These are phyloP conservation scores for Chytridium lagenaria DNA, from an alignment of 371 early-diverging fungal genomes.

Conservation along the genomic window DNA sequence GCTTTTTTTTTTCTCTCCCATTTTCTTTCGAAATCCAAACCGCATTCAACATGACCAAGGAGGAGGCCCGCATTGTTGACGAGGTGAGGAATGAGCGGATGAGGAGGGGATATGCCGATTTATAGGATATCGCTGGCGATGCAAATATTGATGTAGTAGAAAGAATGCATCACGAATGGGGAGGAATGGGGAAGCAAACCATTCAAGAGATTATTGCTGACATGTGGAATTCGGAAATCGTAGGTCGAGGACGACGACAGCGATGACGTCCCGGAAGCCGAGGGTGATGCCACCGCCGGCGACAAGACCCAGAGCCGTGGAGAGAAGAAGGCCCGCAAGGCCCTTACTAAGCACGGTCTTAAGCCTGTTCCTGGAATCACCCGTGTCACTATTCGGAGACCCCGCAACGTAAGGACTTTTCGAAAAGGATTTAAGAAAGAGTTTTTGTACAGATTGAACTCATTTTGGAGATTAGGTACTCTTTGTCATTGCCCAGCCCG, in stretches of 20 bases:
- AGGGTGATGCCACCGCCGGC: slow-evolving; percentile 40
- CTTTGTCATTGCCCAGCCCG: slow-evolving; percentile 87
- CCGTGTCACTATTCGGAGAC: slow-evolving; percentile 91
- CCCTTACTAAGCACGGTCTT: slow-evolving; percentile 89
- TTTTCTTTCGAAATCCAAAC: background rate
- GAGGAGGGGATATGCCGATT: too few relatives aligned
- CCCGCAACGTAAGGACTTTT: slow-evolving; percentile 67
- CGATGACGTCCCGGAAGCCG: slow-evolving; percentile 26
- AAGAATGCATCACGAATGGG: too few relatives aligned
- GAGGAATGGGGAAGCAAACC: too few relatives aligned
- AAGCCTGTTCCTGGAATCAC: slow-evolving; percentile 85
- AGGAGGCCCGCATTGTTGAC: slow-evolving; percentile 23
- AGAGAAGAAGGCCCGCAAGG: slow-evolving; percentile 97
- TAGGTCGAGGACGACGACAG: slow-evolving; percentile 34
- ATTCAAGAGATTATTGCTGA: too few relatives aligned
- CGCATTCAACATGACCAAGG: slow-evolving; percentile 16
- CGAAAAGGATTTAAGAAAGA: background rate
- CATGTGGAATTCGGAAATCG: too few relatives aligned
- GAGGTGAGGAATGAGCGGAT: too few relatives aligned
- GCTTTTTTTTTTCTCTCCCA: slow-evolving; percentile 11
- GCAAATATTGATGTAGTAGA: too few relatives aligned
- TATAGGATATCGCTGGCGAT: too few relatives aligned
- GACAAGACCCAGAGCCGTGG: slow-evolving; percentile 72
- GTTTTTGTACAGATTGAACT: background rate
- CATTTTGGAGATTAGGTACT: slow-evolving; percentile 61